Evolutionary conservation across 1,284 basidiomycete genomes (phyloP).

Genomic region (Microbotryum scabiosae): DNA sequence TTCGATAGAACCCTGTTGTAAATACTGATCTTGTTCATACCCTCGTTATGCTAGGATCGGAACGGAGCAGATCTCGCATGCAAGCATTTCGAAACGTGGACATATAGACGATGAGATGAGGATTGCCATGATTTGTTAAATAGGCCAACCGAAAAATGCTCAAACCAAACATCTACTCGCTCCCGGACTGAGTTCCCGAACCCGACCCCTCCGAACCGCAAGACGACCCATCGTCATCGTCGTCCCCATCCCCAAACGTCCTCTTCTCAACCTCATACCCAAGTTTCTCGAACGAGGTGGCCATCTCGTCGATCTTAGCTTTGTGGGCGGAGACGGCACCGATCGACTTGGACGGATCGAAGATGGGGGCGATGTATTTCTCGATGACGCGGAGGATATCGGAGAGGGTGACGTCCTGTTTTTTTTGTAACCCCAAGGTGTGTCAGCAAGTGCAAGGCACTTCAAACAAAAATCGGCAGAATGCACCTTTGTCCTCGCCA

Average conservation of each 20-base stretch:
- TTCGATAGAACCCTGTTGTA: no score
- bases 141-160: no score
- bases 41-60: no score
- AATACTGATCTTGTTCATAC: no score
- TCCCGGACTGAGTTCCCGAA: slow-evolving; percentile 4
- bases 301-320: slow-evolving; percentile 67
- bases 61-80: no score
- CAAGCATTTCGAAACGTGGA: no score
- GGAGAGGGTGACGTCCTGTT: slow-evolving; percentile 60
- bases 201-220: slow-evolving; percentile 8
- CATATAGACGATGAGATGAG: no score
- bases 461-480: neutral
- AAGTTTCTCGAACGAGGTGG: slow-evolving; percentile 52
- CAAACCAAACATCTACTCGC: neutral
- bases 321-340: slow-evolving; percentile 75
- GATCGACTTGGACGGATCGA: slow-evolving; percentile 66
- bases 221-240: slow-evolving; percentile 41
- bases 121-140: no score
- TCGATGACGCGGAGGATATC: slow-evolving; percentile 63
- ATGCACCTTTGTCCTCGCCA: slow-evolving; percentile 56
- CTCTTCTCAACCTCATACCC: slow-evolving; percentile 74
- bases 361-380: slow-evolving; percentile 78
- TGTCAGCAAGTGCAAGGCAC: neutral
- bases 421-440: neutral
- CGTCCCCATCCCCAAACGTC: slow-evolving; percentile 57